A percentile compares a stretch with the other conserved stretches of the same genome.
These are phyloP conservation scores for Fusarium sp. DNA, from an alignment of 2,329 filamentous ascomycete species.

Conservation along the genomic window DNA sequence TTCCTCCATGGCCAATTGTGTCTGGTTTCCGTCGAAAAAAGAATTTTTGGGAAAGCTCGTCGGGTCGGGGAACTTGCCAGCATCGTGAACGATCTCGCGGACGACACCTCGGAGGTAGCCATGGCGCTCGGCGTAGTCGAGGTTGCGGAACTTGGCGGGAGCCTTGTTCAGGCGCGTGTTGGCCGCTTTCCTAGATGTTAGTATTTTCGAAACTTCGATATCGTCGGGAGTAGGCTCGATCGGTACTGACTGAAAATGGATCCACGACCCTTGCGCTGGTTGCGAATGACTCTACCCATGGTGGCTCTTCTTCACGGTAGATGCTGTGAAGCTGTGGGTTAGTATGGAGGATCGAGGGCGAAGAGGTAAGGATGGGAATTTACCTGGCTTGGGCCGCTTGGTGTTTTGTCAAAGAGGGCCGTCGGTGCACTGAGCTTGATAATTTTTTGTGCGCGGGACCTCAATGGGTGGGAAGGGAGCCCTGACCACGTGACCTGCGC, in stretches of 20 bases:
- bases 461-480: constrained; percentile 44
- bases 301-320: constrained; percentile 53
- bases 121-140: constrained; percentile 97
- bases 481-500: constrained; percentile 55
- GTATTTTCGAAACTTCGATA: constrained; percentile 44
- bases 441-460: constrained; percentile 55
- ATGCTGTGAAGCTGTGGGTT: constrained; percentile 47
- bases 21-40: constrained; percentile 25
- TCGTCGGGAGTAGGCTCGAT: constrained; percentile 39
- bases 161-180: constrained; percentile 92
- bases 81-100: constrained; percentile 99
- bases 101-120: constrained; percentile 98
- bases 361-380: constrained; percentile 42
- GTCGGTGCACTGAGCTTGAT: constrained; percentile 43
- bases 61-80: constrained; percentile 66
- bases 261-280: constrained; percentile 72
- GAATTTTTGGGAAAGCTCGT: constrained; percentile 30
- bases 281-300: constrained; percentile 73
- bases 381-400: constrained; percentile 57
- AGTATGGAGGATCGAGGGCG: constrained; percentile 44
- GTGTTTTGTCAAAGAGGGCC: constrained; percentile 53
- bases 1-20: constrained; percentile 18
- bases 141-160: constrained; percentile 87
- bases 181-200: constrained; percentile 67
- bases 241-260: constrained; percentile 67